Base-by-base conservation (phyloP, 305 asterid species). In the Plantago lanceolata region DNA sequence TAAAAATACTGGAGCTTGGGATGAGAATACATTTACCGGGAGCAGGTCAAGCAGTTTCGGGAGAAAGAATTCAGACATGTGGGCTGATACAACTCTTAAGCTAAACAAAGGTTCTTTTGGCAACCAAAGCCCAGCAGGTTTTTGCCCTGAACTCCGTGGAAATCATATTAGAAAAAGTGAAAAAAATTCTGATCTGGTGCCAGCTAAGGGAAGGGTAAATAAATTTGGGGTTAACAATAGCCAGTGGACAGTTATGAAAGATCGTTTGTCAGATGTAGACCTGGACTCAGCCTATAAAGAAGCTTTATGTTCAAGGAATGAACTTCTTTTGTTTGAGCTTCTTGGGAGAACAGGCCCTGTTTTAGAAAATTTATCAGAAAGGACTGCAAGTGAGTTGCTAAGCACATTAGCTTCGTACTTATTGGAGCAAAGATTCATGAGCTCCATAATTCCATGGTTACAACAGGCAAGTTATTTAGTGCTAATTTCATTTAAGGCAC, bases 281-380 rank as follows among this genome's bases (percentile, higher is more conserved):
- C 76, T 87, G 68, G 90, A 89, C 68, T 78, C 84, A 51, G 97
- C 97, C 37, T 92, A 89, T 73, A 77, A 71, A 64, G 95, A 85
- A 76, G 94, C 95, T 40, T 81, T 92, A 24, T 74, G 78, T 68
- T 85, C 93, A 3, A 81, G 96, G 55, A 81, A 80, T 74, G 96
- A 89, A 66, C 79, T 78, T 63, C 78, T 87, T 73, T 76, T 92
- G 65, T 81, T 92, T 75, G 94, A 92, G 65, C 95, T 92, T 80
- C 77, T 89, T 66, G 97, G 83, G 65, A 85, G 88, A 80, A 92
- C 97, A 18, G 97, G 98, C 45, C 97, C 98, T 43, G 79, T 81
- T 64, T 75, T 92, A 65, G 96, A 87, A 72, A 78, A 66, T 72
- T 76, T 92, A 66, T 87, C 97, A 2, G 75, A 84, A 61, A 78